phyloP scores from a whole-genome alignment of 1,284 basidiomycete species.

The Clitocybe nebularis region DNA sequence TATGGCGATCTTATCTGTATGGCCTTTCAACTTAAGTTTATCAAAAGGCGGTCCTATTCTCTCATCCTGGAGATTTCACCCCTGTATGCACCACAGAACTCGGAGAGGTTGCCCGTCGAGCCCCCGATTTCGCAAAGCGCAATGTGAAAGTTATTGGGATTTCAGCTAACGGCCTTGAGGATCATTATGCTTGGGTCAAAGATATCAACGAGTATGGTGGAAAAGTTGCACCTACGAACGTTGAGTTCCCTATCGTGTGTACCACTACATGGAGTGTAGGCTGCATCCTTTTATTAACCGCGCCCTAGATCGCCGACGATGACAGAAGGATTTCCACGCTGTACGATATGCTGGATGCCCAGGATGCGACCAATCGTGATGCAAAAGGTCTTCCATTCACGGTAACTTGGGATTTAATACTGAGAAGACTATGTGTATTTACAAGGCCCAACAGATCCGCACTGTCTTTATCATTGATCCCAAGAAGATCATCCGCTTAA shows the following conservation, averaged over 20 bases:
- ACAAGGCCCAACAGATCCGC: constrained; percentile 63
- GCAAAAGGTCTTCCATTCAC: constrained; percentile 86
- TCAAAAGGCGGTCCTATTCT: constrained; percentile 77
- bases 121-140: constrained; percentile 82
- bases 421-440: constrained; percentile 9
- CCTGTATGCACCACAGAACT: constrained; percentile 96
- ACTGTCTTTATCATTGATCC: constrained; percentile 95
- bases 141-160: constrained; percentile 94
- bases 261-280: too few species aligned
- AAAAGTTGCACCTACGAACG: constrained; percentile 62
- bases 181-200: constrained; percentile 88
- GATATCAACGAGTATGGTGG: constrained; percentile 86
- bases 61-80: constrained; percentile 87
- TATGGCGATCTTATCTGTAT: constrained; percentile 30
- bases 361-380: constrained; percentile 94
- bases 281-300: not conserved
- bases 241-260: constrained; percentile 89
- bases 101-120: constrained; percentile 87
- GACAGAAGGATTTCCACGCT: constrained; percentile 82
- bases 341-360: constrained; percentile 95
- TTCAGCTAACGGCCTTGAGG: constrained; percentile 86
- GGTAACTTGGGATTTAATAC: constrained; percentile 31
- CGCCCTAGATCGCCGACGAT: constrained; percentile 79
- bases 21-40: constrained; percentile 11
- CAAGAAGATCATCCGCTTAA: constrained; percentile 87